Conservation (phyloP, 1,284 basidiomycete genomes). For the Fomitiporia mediterranea region DNA sequence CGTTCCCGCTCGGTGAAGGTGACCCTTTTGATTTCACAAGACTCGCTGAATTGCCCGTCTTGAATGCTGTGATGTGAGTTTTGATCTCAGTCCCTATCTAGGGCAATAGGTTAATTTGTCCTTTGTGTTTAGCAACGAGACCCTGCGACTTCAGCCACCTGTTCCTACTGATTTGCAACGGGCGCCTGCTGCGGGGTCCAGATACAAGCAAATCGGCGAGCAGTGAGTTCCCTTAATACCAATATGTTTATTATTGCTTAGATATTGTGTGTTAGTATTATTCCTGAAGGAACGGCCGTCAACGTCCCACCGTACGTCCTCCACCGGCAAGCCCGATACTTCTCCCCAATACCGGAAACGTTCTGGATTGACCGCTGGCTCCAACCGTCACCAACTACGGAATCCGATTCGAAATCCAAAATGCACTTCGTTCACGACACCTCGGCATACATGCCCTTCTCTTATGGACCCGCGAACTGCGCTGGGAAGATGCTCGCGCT, state of each 20-base stretch:
- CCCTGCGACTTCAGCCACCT: conserved; percentile 10
- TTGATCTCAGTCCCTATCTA: background rate
- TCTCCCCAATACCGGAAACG: conserved; percentile 34
- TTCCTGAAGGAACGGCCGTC: conserved; percentile 46
- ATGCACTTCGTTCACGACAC: conserved; percentile 21
- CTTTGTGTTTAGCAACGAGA: conserved; percentile 10
- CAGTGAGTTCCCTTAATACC: conserved; percentile 4
- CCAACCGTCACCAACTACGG: background rate
- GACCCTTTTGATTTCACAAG: conserved; percentile 20
- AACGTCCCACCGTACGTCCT: conserved; percentile 44
- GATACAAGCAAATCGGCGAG: conserved; percentile 8
- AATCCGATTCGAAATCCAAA: background rate
- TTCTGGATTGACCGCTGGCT: conserved; percentile 45
- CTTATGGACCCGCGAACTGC: conserved; percentile 33
- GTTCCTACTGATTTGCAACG: conserved; percentile 16
- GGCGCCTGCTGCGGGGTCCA: conserved; percentile 10
- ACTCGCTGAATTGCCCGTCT: conserved; percentile 27
- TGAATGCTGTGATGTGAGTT: conserved; percentile 32
- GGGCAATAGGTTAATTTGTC: background rate
- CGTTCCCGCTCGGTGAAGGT: conserved; percentile 21
- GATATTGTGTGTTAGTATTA: conserved; percentile 37
- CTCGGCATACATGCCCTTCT: conserved; percentile 36
- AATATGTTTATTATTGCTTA: background rate
- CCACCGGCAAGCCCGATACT: conserved; percentile 38
- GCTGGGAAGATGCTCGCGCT: conserved; percentile 32